Base-by-base conservation (phyloP, 2,329 filamentous ascomycete species). In the Monosporascus sp. region DNA sequence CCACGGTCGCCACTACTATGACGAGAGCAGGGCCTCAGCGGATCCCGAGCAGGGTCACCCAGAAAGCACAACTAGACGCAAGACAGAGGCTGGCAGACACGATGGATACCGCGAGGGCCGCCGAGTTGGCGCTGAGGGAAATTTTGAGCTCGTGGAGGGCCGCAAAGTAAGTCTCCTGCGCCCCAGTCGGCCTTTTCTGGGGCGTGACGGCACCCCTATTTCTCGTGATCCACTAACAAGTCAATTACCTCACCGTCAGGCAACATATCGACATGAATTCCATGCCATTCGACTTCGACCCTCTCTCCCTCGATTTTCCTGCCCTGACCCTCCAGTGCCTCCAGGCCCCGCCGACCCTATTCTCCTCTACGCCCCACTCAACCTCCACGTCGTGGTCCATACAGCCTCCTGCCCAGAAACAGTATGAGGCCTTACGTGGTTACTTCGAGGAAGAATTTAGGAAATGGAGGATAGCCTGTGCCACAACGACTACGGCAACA, bases 91-190 rank as follows among this genome's bases (percentile, higher is more conserved):
- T 84, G 59, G 76, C 80, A 46, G 89, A 91, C 63, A 87, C 89
- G 38, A 72, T 82, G 61, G 92, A 97, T 67, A 91, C 84, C n/a
- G 87, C 87, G 20, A 83, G 84, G 58, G 92, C 92, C 5, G 85
- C 92, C 22, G 91, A 96, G 72, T 73, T 97, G 67, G 91, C 93
- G 7, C 72, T 97, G 61, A 79, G 89, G 57, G 93, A 97, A 72
- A 76, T 97, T 45, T 72, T 96, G 52, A 85, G 87, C 63, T 92
- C 88, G 55, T 81, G 92, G 68, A 85, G 88, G 66, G 89, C 91
- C 58, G 91, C 92, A 59, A 91, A 87, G 89, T 92, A 78, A 63
- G 84, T 72, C 4, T 8, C n/a, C 22, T 19, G 4, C 37, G 51
- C 52, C 54, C 19, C 11, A 43, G 11, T 20, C 19, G 2, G 5